Evolutionary conservation across 257 asterid species (phyloP).

Genomic region (Solanum stenotomum): DNA sequence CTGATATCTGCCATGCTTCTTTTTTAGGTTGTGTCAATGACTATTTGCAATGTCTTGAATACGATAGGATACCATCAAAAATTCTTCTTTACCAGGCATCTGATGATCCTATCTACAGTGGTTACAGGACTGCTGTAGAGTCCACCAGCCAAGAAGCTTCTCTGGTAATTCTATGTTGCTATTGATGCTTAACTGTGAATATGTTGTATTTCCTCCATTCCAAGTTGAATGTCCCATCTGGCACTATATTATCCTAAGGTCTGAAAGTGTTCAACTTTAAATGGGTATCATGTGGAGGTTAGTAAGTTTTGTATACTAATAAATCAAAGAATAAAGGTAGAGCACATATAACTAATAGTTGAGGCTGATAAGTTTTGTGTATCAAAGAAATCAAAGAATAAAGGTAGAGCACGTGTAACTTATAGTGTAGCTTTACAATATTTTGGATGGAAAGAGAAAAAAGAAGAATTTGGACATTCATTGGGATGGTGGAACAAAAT

Average conservation of each 20-base stretch:
- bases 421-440: neutral
- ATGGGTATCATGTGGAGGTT: neutral
- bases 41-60: conserved; percentile 64
- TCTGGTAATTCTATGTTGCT: conserved; percentile 34
- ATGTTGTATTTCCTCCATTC: neutral
- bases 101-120: conserved; percentile 86
- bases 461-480: neutral
- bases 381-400: neutral
- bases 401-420: neutral
- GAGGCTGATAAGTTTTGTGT: neutral
- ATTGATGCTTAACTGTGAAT: neutral
- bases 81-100: conserved; percentile 80
- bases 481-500: neutral
- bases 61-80: conserved; percentile 75
- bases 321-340: neutral
- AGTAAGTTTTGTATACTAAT: neutral
- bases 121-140: conserved; percentile 76
- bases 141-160: conserved; percentile 91
- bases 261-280: neutral
- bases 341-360: neutral
- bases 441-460: neutral
- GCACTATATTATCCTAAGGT: neutral
- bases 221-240: neutral
- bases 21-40: conserved; percentile 57
- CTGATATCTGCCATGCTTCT: conserved; percentile 6